These are phyloP conservation scores for Xylariaceae sp. DNA, from an alignment of 2,329 filamentous ascomycete genomes.

Conservation along the genomic window DNA sequence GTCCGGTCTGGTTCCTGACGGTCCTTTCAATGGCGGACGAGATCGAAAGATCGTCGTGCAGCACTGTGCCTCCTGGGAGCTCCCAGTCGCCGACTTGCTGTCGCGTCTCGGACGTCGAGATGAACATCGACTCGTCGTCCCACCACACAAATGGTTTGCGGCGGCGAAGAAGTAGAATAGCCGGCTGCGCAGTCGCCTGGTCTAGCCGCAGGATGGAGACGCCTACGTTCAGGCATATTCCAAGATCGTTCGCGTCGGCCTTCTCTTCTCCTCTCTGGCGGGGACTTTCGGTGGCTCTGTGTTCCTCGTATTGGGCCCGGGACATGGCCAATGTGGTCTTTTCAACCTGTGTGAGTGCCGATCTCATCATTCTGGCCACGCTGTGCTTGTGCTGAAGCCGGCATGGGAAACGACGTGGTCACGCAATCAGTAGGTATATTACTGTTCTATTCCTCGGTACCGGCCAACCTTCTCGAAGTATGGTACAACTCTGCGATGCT, in stretches of 20 bases:
- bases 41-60: constrained; percentile 26
- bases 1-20: constrained; percentile 23
- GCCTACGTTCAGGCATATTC: constrained; percentile 18
- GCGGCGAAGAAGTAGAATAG: constrained; percentile 24
- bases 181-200: constrained; percentile 19
- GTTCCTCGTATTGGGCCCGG: constrained; percentile 21
- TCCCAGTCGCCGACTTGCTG: constrained; percentile 18
- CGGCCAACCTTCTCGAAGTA: too few relatives aligned
- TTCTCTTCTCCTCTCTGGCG: not conserved
- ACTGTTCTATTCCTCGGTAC: too few relatives aligned
- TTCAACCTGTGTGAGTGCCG: constrained; percentile 23
- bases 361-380: constrained; percentile 5
- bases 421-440: too few relatives aligned
- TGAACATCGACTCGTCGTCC: not conserved
- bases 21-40: constrained; percentile 25
- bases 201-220: constrained; percentile 28
- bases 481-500: too few relatives aligned
- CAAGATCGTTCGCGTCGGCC: constrained; percentile 6
- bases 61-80: constrained; percentile 25
- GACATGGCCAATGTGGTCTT: constrained; percentile 29
- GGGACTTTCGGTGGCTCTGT: too few relatives aligned
- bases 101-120: not conserved
- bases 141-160: constrained; percentile 8
- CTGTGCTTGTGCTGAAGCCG: too few relatives aligned
- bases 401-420: too few relatives aligned